Evolutionary conservation across 2,329 filamentous ascomycete genomes (phyloP).

Genomic region (Endothia cerciana): DNA sequence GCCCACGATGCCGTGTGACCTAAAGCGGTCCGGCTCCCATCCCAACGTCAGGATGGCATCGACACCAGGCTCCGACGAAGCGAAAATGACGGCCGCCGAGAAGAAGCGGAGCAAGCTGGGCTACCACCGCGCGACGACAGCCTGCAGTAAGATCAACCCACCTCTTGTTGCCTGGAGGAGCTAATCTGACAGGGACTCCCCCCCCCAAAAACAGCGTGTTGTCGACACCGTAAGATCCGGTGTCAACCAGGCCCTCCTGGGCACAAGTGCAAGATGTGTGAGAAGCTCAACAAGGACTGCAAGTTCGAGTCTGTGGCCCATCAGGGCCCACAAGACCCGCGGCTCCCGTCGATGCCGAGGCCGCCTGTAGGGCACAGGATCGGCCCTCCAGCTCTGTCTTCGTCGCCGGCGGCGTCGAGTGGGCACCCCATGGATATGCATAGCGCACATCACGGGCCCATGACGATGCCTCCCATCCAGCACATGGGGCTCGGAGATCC

Average conservation of each 20-base stretch:
- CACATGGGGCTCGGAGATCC: conserved; percentile 45
- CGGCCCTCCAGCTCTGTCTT: conserved; percentile 52
- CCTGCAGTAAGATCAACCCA: conserved; percentile 75
- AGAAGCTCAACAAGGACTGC: conserved; percentile 91
- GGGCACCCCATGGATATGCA: conserved; percentile 48
- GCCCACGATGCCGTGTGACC: conserved; percentile 42
- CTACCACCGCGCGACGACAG: conserved; percentile 93
- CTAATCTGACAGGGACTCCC: conserved; percentile 21
- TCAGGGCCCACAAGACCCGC: conserved; percentile 54
- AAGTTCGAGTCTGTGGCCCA: conserved; percentile 90
- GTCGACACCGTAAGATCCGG: conserved; percentile 89
- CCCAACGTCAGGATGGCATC: conserved; percentile 45
- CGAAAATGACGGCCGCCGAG: conserved; percentile 46
- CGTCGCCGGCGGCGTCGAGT: conserved; percentile 51
- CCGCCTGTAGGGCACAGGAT: conserved; percentile 45
- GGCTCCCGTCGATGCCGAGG: conserved; percentile 47
- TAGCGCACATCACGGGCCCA: conserved; percentile 46
- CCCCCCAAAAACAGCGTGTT: conserved; percentile 67
- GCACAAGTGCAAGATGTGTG: conserved; percentile 88
- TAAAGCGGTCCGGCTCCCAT: conserved; percentile 56
- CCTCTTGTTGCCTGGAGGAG: conserved; percentile 3
- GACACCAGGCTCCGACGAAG: conserved; percentile 36
- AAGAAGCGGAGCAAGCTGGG: conserved; percentile 85
- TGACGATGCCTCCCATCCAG: conserved; percentile 50
- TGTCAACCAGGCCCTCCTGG: conserved; percentile 76